Percentiles rank a stretch among this genome's conserved stretches.
Evolutionary conservation across 306 rosid species (phyloP).

Genomic region (Prunus padus): DNA sequence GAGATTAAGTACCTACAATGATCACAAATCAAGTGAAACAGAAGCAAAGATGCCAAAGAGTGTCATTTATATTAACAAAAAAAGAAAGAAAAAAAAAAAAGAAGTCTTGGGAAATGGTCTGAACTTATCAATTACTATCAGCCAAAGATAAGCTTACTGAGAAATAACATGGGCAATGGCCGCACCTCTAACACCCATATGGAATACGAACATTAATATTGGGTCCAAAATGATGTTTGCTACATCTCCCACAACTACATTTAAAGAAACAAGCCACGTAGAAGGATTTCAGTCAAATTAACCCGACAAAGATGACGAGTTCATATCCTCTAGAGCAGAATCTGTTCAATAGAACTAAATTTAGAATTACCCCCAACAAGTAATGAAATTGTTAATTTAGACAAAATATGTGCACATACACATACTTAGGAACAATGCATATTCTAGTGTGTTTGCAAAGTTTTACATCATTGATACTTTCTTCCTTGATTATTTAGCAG

Average conservation of each 20-base stretch:
- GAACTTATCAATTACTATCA: neutral
- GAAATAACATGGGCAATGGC: slow-evolving; percentile 83
- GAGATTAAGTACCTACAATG: slow-evolving; percentile 63
- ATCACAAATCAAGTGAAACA: slow-evolving; percentile 12
- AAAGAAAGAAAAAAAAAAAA: rapidly evolving
- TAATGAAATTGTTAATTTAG: neutral
- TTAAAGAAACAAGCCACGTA: slow-evolving; percentile 26
- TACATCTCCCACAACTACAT: slow-evolving; percentile 69
- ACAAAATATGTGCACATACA: neutral
- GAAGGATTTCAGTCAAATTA: neutral
- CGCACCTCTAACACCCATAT: slow-evolving; percentile 66
- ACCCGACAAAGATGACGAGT: neutral
- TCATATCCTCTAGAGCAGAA: neutral
- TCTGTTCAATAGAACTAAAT: neutral
- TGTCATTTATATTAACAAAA: slow-evolving; percentile 4
- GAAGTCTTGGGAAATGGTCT: neutral
- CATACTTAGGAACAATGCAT: neutral
- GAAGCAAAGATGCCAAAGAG: neutral
- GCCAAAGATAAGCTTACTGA: slow-evolving; percentile 48
- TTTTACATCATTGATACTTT: neutral
- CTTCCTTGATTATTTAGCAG: neutral
- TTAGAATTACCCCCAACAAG: neutral
- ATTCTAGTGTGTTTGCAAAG: too few relatives aligned
- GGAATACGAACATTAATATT: slow-evolving; percentile 56
- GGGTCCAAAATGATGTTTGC: slow-evolving; percentile 80